These are phyloP conservation scores for Ganoderma meredithae DNA, from an alignment of 1,284 basidiomycete genomes.

Conservation along the genomic window DNA sequence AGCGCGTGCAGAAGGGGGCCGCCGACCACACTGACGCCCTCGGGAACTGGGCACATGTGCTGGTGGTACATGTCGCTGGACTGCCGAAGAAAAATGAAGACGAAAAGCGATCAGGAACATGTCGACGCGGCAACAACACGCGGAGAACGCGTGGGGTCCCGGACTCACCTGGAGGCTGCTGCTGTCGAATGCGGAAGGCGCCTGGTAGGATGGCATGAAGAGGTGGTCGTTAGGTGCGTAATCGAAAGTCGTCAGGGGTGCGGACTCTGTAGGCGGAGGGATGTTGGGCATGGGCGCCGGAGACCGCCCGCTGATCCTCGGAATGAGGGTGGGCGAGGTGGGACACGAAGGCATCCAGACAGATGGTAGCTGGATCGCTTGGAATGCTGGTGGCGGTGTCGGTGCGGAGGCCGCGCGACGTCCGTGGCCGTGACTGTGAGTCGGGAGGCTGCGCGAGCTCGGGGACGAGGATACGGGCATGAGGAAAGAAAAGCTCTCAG, in stretches of 20 bases:
- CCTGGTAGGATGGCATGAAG: slow-evolving; percentile 45
- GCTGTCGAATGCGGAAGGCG: slow-evolving; percentile 49
- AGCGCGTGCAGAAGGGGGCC: slow-evolving; percentile 48
- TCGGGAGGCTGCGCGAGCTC: slow-evolving; percentile 35
- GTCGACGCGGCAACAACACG: slow-evolving; percentile 25
- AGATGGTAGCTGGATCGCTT: slow-evolving; percentile 69
- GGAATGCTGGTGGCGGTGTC: slow-evolving; percentile 48
- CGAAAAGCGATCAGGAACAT: slow-evolving; percentile 1
- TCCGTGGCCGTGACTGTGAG: slow-evolving; percentile 31
- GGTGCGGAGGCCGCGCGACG: slow-evolving; percentile 45
- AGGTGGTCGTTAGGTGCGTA: slow-evolving; percentile 42
- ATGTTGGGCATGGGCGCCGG: slow-evolving; percentile 52
- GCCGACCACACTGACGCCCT: slow-evolving; percentile 30
- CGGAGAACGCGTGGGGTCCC: slow-evolving; percentile 9
- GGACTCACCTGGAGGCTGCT: slow-evolving; percentile 34
- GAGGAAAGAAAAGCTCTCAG: slow-evolving; percentile 61
- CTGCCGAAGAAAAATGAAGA: slow-evolving; percentile 7
- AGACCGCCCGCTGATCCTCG: slow-evolving; percentile 64
- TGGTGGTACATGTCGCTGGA: slow-evolving; percentile 53
- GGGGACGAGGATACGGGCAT: slow-evolving; percentile 52
- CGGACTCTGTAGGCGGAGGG: slow-evolving; percentile 46
- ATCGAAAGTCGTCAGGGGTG: slow-evolving; percentile 48
- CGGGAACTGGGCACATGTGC: slow-evolving; percentile 49
- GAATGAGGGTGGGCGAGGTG: slow-evolving; percentile 63
- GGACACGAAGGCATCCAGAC: slow-evolving; percentile 74